Base-by-base conservation (phyloP, 306 rosid species). In the Casuarina equisetifolia region DNA sequence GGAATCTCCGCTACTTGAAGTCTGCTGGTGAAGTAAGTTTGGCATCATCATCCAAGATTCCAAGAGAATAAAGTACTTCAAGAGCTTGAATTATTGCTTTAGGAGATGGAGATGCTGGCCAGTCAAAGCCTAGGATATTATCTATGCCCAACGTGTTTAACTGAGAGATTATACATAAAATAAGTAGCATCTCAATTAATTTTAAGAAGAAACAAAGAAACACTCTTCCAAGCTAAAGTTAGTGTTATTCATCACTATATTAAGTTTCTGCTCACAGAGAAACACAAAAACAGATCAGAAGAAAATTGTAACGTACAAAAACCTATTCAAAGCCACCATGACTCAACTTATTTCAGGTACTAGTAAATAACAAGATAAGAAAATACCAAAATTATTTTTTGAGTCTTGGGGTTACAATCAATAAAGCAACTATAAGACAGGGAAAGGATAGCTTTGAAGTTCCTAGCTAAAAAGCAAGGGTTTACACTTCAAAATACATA, bases 1-100 rank as follows among this genome's bases (percentile, higher is more conserved):
- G 98, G 97, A 85, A 94, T 85, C 90, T 94, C 98, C 64, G 97
- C 97, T 82, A 92, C 90, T 89, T 92, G 98, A 80, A 94, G 90
- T 82, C 98, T 80, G 91, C 79, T 6, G 97, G 98, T 76, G 98
- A 86, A 84, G 93, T 90, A 81, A 92, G 97, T 89, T 90, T 94
- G 62, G 95, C 97, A 89, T 94, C 97, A 62, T 90, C 95, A 78
- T 92, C 93, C 88, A 94, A 79, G 73, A 90, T 89, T 55, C 92
- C 97, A 61, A 94, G 97, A 44, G 97, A 94, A 88, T 88, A 94
- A 70, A 94, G 93, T 74, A 94, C 89, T 88, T 94, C 98, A 20
- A 94, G 87, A 1, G 98, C 92, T 51, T 97, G 91, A 81, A 94
- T 86, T 97, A 94, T 90, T 78, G 97, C 92, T 87, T 94, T 97